Conservation (phyloP, 139 green algal species). For the Chlamydomonas sp. region DNA sequence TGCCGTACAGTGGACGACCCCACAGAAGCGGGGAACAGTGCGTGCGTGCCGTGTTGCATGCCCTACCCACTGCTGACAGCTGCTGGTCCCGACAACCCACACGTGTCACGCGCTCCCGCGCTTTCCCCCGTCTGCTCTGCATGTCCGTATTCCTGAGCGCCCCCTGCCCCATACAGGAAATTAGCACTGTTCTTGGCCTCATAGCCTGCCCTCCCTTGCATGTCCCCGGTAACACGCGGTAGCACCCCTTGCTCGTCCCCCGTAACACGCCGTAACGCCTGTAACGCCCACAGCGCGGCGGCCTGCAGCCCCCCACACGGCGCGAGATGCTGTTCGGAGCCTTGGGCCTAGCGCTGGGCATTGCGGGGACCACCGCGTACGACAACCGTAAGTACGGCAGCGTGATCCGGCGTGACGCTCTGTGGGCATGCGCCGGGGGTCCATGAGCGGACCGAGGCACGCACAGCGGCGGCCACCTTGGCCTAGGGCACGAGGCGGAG, state of each 20-base stretch:
- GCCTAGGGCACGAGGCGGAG: neutral
- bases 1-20: too few species aligned
- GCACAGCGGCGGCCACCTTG: neutral
- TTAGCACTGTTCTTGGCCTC: neutral
- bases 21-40: too few species aligned
- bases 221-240: neutral
- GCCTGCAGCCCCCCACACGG: slow-evolving; percentile 10
- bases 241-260: neutral
- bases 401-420: neutral
- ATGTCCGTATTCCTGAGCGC: too few species aligned
- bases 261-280: neutral
- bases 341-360: slow-evolving; percentile 31
- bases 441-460: neutral
- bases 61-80: too few species aligned
- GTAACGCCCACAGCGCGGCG: neutral
- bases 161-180: neutral
- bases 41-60: too few species aligned
- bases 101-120: too few species aligned
- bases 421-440: neutral
- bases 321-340: slow-evolving; percentile 37
- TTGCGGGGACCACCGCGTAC: slow-evolving; percentile 5
- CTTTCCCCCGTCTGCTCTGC: too few species aligned
- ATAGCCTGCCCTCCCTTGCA: neutral
- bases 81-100: too few species aligned
- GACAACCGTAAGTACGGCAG: slow-evolving; percentile 39